Base-by-base conservation (phyloP, 495 filamentous ascomycete genomes). In the Penicillium coprophilum region DNA sequence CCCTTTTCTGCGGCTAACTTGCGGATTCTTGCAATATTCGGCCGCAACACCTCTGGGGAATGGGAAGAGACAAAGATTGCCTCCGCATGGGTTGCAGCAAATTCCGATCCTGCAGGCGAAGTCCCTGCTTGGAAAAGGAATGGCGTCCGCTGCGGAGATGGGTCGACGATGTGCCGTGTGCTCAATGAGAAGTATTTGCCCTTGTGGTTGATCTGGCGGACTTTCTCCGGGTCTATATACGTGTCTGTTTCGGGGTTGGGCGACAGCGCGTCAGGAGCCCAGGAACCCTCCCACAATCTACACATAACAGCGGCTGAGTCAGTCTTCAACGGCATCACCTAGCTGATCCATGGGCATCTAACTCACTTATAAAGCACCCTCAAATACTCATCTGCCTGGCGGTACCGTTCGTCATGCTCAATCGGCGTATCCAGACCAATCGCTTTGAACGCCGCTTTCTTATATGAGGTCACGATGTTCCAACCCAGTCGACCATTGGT, bases 41-140 rank as follows among this genome's bases (percentile, higher is more conserved):
- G 77, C 2, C 66, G 61, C 4, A 85, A 69, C 12, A 83, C 71
- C 10, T 71, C 55, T 0, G 82, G 77, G 0, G 79, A 80, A 52
- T 83, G 80, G 0, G 75, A 76, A 0, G 80, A 82, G 2, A 86
- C 82, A 65, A 87, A 87, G 51, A 87, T 83, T 2, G 77, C 83
- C 62, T 88, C 84, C 2, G 83, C 85, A 57, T 87, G 84, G 11
- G 72, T 79, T 0, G 82, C 78, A 0, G 82, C 84, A 57, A 88
- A 88, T 0, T 65, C 71, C 1, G 76, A 78, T 3, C 84, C 84
- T 0, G 84, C 83, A 0, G 73, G 51, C 0, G 82, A 86, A 8
- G 80, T 83, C 13, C 85, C 85, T 3, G 83, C 85, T 64, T 87
- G 85, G 70, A 87, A 83, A 10, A 87, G 73, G 53, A 87, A 80